phyloP scores from a whole-genome alignment of 768 basidiomycete genomes.

The Phanerodontia chrysosporium region DNA sequence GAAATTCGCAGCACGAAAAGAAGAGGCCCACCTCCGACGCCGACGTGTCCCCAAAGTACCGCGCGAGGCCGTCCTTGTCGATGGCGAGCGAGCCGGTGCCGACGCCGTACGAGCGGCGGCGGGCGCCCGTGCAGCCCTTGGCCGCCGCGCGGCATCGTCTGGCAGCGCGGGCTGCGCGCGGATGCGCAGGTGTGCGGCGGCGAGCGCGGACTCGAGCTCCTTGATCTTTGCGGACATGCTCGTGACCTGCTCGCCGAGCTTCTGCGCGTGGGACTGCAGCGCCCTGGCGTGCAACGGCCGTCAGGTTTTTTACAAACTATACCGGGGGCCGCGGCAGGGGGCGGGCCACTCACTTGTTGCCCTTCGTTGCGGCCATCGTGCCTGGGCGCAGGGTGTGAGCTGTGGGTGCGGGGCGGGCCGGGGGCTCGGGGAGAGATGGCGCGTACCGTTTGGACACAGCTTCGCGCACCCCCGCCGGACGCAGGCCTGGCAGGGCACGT shows the following conservation, averaged over 20 bases:
- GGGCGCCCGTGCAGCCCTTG: conserved; percentile 10
- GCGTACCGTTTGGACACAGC: conserved; percentile 47
- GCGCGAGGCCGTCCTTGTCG: conserved; percentile 42
- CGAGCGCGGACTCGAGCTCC: conserved; percentile 43
- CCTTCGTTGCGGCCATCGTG: conserved; percentile 49
- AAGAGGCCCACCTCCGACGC: conserved; percentile 40
- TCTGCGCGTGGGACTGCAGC: conserved; percentile 46
- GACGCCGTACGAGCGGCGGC: conserved; percentile 11
- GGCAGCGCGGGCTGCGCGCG: conserved; percentile 16
- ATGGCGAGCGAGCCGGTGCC: conserved; percentile 46
- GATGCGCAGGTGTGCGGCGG: conserved; percentile 21
- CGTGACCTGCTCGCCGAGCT: conserved; percentile 44
- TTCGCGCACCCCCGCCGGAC: conserved; percentile 48
- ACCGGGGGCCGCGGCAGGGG: neutral
- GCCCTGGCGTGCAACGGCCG: conserved; percentile 40
- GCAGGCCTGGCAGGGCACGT: conserved; percentile 54
- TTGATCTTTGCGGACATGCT: conserved; percentile 36
- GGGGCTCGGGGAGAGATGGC: too few relatives aligned
- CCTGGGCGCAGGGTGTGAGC: conserved; percentile 23
- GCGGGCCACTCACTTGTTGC: conserved; percentile 46
- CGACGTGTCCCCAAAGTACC: conserved; percentile 47
- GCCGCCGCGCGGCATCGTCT: conserved; percentile 11
- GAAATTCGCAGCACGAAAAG: too few relatives aligned
- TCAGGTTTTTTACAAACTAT: too few relatives aligned
- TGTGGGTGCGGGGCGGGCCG: too few relatives aligned